A percentile compares a stretch with the other conserved stretches of the same genome.
Conservation (phyloP, 1,284 basidiomycete genomes). For the Ceratobasidium sp. region DNA sequence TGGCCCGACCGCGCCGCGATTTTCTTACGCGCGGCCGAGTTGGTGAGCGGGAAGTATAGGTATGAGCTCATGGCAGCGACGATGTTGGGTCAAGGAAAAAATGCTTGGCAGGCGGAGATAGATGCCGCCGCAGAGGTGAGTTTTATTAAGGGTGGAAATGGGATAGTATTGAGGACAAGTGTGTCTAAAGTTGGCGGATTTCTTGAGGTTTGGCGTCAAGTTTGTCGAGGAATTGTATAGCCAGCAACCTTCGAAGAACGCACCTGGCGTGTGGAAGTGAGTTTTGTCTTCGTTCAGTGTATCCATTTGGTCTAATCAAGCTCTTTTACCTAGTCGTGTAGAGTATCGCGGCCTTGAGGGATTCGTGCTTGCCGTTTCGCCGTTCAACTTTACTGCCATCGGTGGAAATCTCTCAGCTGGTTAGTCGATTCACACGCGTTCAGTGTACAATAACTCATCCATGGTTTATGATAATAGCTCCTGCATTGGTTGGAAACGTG, state of each 20-base stretch:
- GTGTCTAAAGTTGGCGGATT: constrained; percentile 80
- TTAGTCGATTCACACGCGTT: constrained; percentile 56
- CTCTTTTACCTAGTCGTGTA: constrained; percentile 73
- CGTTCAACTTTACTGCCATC: constrained; percentile 99
- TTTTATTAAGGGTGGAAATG: constrained; percentile 28
- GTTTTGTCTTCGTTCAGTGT: constrained; percentile 54
- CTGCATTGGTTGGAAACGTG: constrained; percentile 95
- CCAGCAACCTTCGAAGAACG: constrained; percentile 90
- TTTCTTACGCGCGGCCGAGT: constrained; percentile 96
- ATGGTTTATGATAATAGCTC: constrained; percentile 64
- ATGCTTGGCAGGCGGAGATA: constrained; percentile 99
- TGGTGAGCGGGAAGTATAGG: constrained; percentile 93
- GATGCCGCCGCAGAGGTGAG: constrained; percentile 96
- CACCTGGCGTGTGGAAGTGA: constrained; percentile 93
- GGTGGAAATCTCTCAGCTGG: constrained; percentile 90
- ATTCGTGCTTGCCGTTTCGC: constrained; percentile 96
- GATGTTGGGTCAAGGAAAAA: constrained; percentile 99
- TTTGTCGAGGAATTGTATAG: constrained; percentile 95
- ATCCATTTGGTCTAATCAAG: too few relatives aligned
- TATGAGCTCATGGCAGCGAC: constrained; percentile 96
- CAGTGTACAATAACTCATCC: constrained; percentile 59
- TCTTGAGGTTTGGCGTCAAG: constrained; percentile 96
- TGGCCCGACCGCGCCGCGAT: constrained; percentile 98
- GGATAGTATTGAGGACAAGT: constrained; percentile 15
- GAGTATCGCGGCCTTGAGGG: constrained; percentile 98